A percentile compares a stretch with the other conserved stretches of the same genome.
Evolutionary conservation across 2,329 filamentous ascomycete species (phyloP).

Genomic region (Verticillium dahliae): DNA sequence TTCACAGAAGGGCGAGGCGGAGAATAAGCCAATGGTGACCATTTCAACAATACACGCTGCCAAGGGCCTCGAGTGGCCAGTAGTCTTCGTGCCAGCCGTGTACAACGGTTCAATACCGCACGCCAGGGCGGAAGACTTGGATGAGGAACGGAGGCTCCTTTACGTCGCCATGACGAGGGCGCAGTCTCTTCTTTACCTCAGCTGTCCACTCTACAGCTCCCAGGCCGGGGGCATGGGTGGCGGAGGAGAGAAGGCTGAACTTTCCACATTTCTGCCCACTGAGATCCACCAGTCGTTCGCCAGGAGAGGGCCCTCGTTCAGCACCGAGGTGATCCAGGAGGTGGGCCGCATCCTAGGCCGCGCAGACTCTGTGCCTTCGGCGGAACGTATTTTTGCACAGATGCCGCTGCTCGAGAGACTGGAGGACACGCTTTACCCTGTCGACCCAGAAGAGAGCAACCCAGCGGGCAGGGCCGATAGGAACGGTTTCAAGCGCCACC

Average conservation of each 20-base stretch:
- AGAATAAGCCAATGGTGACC: conserved; percentile 62
- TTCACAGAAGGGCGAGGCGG: conserved; percentile 56
- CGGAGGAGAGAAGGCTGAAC: conserved; percentile 39
- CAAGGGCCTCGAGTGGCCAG: conserved; percentile 93
- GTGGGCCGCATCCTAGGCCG: conserved; percentile 68
- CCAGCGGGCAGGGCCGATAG: conserved; percentile 1
- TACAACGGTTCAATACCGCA: conserved; percentile 91
- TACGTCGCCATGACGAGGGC: conserved; percentile 98
- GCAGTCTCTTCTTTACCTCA: conserved; percentile 78
- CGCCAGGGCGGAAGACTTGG: conserved; percentile 72
- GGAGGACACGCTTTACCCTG: conserved; percentile 64
- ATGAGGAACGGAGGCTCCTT: conserved; percentile 81
- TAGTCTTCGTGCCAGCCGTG: conserved; percentile 86
- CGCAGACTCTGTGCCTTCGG: conserved; percentile 41
- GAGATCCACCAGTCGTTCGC: conserved; percentile 30
- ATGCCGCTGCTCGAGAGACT: conserved; percentile 47
- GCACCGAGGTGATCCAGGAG: conserved; percentile 52
- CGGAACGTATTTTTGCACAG: conserved; percentile 44
- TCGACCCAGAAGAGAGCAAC: conserved; percentile 18
- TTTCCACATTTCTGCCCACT: conserved; percentile 67
- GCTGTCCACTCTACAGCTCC: conserved; percentile 57
- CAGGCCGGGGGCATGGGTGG: conserved; percentile 52
- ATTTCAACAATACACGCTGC: conserved; percentile 95
- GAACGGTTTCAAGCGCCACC: not conserved
- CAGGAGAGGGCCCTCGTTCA: conserved; percentile 63